A percentile compares a stretch with the other conserved stretches of the same genome.
Conservation (phyloP, 2,329 filamentous ascomycete species). For the Clarireedia sp. region DNA sequence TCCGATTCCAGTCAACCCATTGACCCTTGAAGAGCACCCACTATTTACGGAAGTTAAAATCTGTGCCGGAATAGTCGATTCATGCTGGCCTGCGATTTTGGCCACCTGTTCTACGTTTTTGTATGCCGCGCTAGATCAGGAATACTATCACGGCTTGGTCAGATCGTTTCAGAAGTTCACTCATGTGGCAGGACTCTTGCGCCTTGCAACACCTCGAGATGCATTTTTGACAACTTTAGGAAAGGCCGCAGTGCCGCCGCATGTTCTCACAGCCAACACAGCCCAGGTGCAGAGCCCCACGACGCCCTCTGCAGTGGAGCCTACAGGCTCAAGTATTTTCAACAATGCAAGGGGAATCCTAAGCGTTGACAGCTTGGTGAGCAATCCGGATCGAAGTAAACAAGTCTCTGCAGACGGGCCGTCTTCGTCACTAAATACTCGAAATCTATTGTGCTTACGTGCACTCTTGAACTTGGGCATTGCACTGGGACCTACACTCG, state of each 20-base stretch:
- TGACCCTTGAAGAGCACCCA: conserved; percentile 66
- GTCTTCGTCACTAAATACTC: conserved; percentile 60
- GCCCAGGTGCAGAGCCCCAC: conserved; percentile 40
- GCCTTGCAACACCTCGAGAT: conserved; percentile 79
- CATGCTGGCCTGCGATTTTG: conserved; percentile 92
- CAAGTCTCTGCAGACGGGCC: conserved; percentile 50
- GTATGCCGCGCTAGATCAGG: conserved; percentile 82
- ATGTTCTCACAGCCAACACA: conserved; percentile 56
- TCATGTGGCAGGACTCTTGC: conserved; percentile 83
- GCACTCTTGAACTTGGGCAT: conserved; percentile 94
- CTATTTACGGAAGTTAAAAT: conserved; percentile 63
- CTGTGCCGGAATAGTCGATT: conserved; percentile 75
- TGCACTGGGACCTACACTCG: conserved; percentile 80
- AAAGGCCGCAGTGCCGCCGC: conserved; percentile 85
- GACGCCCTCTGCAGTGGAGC: conserved; percentile 39
- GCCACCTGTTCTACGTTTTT: conserved; percentile 94
- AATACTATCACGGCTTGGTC: conserved; percentile 88
- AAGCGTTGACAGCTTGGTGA: conserved; percentile 64
- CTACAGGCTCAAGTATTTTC: conserved; percentile 43
- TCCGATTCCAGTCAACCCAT: conserved; percentile 75
- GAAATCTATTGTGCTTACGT: conserved; percentile 83
- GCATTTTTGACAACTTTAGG: conserved; percentile 90
- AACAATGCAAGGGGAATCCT: conserved; percentile 64
- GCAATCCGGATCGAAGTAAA: conserved; percentile 52
- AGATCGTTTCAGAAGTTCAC: conserved; percentile 91